A percentile compares a stretch with the other conserved stretches of the same genome.
phyloP scores from a whole-genome alignment of 768 basidiomycete genomes.

The Coprinopsis sp. region DNA sequence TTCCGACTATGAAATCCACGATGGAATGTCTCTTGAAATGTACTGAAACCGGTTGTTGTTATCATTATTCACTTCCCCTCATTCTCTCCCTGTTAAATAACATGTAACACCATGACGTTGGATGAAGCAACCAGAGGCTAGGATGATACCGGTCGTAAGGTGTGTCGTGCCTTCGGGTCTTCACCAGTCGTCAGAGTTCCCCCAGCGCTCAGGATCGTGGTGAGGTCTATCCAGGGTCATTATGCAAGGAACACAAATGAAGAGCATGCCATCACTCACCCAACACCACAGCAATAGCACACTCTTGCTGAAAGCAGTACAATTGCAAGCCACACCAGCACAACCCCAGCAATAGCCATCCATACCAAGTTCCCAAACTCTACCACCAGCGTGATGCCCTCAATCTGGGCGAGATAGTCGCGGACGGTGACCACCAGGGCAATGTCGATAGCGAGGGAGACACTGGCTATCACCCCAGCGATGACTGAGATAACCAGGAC shows the following conservation, averaged over 20 bases:
- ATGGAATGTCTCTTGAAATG: constrained; percentile 93
- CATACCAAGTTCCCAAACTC: constrained; percentile 66
- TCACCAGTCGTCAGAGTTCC: too few species aligned
- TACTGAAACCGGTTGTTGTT: constrained; percentile 59
- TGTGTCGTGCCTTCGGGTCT: too few species aligned
- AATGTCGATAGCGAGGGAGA: constrained; percentile 59
- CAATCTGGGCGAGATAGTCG: constrained; percentile 35
- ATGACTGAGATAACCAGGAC: constrained; percentile 56
- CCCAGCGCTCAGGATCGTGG: too few species aligned
- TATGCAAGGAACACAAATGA: too few species aligned
- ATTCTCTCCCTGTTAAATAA: too few species aligned
- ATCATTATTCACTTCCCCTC: too few species aligned
- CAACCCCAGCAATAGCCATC: constrained; percentile 58
- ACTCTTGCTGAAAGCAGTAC: constrained; percentile 57
- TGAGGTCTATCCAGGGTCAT: too few species aligned
- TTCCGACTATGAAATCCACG: constrained; percentile 87
- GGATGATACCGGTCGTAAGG: too few species aligned
- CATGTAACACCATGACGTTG: too few species aligned
- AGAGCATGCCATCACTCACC: constrained; percentile 20
- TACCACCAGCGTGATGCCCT: constrained; percentile 39
- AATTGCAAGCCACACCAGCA: constrained; percentile 57
- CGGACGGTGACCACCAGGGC: constrained; percentile 53
- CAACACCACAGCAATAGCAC: constrained; percentile 67
- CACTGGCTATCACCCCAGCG: constrained; percentile 47
- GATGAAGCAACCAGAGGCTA: too few species aligned